Evolutionary conservation across 768 basidiomycete genomes (phyloP).

Genomic region (Naganishia vishniacii): DNA sequence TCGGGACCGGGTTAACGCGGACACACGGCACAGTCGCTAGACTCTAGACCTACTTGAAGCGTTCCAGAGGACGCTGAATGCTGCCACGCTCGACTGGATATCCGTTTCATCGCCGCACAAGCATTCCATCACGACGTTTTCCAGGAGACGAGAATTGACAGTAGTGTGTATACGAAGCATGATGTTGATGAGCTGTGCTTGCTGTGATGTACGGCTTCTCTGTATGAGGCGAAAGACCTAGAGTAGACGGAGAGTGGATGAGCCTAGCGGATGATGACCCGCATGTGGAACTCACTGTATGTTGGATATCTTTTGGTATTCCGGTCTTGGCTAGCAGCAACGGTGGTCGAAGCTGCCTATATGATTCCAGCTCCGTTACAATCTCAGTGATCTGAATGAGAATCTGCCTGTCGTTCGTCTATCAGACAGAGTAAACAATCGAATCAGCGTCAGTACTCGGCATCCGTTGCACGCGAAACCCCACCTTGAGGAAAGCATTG

Average conservation of each 20-base stretch:
- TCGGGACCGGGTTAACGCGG: background rate
- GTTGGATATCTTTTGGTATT: background rate
- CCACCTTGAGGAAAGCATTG: background rate
- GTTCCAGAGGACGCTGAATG: slow-evolving; percentile 1
- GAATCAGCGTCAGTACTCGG: too few species aligned
- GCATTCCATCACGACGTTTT: slow-evolving; percentile 10
- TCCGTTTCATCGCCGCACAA: background rate
- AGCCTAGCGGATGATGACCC: background rate
- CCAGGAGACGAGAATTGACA: background rate
- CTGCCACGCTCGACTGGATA: slow-evolving; percentile 1
- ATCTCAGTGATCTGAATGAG: background rate
- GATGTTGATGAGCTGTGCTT: slow-evolving; percentile 1
- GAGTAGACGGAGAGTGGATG: too few species aligned
- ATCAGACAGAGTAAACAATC: background rate
- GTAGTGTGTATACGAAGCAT: background rate
- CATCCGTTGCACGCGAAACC: too few species aligned
- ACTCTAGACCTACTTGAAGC: background rate
- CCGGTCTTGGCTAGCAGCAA: background rate
- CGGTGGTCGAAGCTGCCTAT: background rate
- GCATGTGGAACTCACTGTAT: background rate
- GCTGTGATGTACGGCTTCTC: background rate
- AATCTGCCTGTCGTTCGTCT: background rate
- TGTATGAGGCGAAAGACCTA: slow-evolving; percentile 1
- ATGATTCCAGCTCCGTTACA: slow-evolving; percentile 1
- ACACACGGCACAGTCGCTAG: background rate